A percentile compares a stretch with the other conserved stretches of the same genome.
Evolutionary conservation across 495 filamentous ascomycete species (phyloP).

Genomic region (Talaromyces borbonicus): DNA sequence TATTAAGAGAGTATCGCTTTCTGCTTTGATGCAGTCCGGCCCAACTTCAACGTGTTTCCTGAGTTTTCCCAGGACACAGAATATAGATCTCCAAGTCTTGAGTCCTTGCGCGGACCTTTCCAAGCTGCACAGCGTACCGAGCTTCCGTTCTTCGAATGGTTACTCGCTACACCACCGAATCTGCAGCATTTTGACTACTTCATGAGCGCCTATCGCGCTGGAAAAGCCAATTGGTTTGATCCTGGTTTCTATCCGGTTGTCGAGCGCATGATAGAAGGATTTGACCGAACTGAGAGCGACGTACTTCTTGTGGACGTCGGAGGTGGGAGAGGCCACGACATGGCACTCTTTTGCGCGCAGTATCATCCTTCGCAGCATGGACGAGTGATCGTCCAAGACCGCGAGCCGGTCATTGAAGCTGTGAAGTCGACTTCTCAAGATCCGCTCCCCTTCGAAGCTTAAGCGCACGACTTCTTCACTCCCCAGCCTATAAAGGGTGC

Average conservation of each 20-base stretch:
- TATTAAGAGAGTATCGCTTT: conserved; percentile 19
- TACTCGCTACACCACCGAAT: conserved; percentile 14
- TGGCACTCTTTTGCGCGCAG: conserved; percentile 24
- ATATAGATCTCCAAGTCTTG: conserved; percentile 17
- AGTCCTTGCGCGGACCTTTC: conserved; percentile 17
- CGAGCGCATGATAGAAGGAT: conserved; percentile 17
- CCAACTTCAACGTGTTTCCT: conserved; percentile 21
- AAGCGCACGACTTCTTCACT: conserved; percentile 41
- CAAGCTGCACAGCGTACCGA: conserved; percentile 23
- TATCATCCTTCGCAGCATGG: conserved; percentile 15
- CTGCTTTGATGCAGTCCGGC: conserved; percentile 18
- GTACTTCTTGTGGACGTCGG: conserved; percentile 46
- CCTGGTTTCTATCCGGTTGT: conserved; percentile 34
- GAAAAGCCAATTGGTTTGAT: conserved; percentile 37
- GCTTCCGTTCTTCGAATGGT: conserved; percentile 19
- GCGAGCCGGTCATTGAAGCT: conserved; percentile 26
- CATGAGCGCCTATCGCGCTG: conserved; percentile 35
- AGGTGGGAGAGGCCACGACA: conserved; percentile 39
- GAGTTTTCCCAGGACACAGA: conserved; percentile 16
- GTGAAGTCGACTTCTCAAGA: conserved; percentile 13
- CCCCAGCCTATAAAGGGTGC: conserved; percentile 36
- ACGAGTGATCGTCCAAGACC: conserved; percentile 39
- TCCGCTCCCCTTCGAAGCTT: conserved; percentile 15
- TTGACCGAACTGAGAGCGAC: conserved; percentile 10
- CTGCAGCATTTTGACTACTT: conserved; percentile 19